Evolutionary conservation across 2,329 filamentous ascomycete genomes (phyloP).

Genomic region (Pezicula radicicola): DNA sequence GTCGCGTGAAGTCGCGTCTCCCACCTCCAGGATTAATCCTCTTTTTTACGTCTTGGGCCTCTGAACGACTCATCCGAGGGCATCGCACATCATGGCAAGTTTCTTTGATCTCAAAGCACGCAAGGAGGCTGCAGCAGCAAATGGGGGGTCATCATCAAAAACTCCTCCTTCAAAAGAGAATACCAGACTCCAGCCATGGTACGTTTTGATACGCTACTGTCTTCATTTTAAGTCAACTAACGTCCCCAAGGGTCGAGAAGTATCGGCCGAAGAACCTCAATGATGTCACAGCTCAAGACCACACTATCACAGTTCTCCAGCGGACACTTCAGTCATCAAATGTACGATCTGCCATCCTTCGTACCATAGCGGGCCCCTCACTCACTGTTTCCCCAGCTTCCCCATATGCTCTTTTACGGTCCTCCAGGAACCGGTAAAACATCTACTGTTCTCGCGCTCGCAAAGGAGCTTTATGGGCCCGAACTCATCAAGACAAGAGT

Average conservation of each 20-base stretch:
- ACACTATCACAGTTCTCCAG: constrained; percentile 90
- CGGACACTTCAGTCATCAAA: constrained; percentile 94
- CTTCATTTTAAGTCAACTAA: not conserved
- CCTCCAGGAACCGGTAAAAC: constrained; percentile 98
- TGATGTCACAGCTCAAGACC: constrained; percentile 96
- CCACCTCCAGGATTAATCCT: too few species aligned
- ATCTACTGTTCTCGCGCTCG: constrained; percentile 92
- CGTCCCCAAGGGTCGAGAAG: constrained; percentile 25
- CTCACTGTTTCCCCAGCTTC: constrained; percentile 55
- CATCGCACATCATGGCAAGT: constrained; percentile 62
- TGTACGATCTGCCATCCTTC: constrained; percentile 39
- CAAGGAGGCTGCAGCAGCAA: constrained; percentile 70
- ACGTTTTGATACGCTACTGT: constrained; percentile 26
- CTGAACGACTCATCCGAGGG: not conserved
- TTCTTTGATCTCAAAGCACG: constrained; percentile 97
- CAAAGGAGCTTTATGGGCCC: constrained; percentile 95
- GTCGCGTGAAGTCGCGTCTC: too few species aligned
- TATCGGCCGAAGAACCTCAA: constrained; percentile 91
- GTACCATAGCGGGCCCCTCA: not conserved
- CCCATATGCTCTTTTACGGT: constrained; percentile 99
- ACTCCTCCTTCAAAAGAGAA: constrained; percentile 59
- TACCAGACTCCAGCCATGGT: constrained; percentile 83
- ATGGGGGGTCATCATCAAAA: constrained; percentile 62
- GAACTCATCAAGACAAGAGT: constrained; percentile 90
- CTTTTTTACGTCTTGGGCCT: too few species aligned